Percentiles rank a stretch among this genome's conserved stretches.
phyloP scores from a whole-genome alignment of 2,329 filamentous ascomycete species.

The Coniella lustricola region DNA sequence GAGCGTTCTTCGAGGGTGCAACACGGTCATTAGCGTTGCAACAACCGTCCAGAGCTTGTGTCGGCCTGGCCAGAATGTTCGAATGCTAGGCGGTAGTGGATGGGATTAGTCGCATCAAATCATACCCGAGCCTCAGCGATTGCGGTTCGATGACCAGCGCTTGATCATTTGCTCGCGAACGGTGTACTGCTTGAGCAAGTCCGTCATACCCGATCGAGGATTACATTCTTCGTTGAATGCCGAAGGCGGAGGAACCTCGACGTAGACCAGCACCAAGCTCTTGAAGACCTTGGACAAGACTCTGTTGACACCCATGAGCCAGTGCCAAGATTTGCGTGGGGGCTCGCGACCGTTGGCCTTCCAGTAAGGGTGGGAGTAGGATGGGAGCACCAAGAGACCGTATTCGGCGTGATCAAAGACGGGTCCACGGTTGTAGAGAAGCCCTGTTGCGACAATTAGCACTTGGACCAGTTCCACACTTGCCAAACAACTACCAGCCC shows the following conservation, averaged over 20 bases:
- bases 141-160: slow-evolving; percentile 25
- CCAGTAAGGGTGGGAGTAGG: slow-evolving; percentile 74
- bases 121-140: slow-evolving; percentile 17
- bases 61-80: too few relatives aligned
- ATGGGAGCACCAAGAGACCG: slow-evolving; percentile 74
- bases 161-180: slow-evolving; percentile 26
- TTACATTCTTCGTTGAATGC: slow-evolving; percentile 36
- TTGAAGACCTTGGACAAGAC: slow-evolving; percentile 88
- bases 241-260: slow-evolving; percentile 73
- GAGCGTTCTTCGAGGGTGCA: too few relatives aligned
- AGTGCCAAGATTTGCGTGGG: slow-evolving; percentile 59
- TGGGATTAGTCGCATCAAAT: too few relatives aligned
- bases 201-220: slow-evolving; percentile 47
- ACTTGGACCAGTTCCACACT: background rate
- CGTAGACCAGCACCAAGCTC: slow-evolving; percentile 81
- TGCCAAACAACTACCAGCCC: background rate
- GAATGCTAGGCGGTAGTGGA: too few relatives aligned
- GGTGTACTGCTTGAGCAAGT: slow-evolving; percentile 31
- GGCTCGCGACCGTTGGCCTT: slow-evolving; percentile 44
- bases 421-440: slow-evolving; percentile 89
- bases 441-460: slow-evolving; percentile 29
- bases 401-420: slow-evolving; percentile 96
- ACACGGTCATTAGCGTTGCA: too few relatives aligned
- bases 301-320: slow-evolving; percentile 83
- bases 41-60: too few relatives aligned